Evolutionary conservation across 2,329 filamentous ascomycete genomes (phyloP), one percentile per base, ranked within the genome.

Genomic region (Coccinonectria pachysandricola): DNA sequence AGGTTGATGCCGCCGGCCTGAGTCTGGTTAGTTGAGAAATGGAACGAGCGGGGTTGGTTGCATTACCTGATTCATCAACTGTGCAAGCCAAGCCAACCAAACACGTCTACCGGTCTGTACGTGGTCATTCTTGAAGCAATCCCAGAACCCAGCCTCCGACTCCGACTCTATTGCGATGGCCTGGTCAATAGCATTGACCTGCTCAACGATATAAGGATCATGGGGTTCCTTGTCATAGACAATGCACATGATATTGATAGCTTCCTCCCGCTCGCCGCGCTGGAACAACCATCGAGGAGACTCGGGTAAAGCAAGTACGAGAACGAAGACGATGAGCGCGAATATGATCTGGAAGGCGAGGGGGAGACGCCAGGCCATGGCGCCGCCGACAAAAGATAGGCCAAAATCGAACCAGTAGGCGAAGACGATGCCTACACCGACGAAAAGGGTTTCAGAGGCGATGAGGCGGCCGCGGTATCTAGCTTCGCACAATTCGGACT

Each of bases 401-500:
- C 54, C 56, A 15, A 44, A 49, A 8, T 48, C 44, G 24, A 45
- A 68, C 61, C 33, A 67, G 48, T 69, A 49, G 3, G 51, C 50
- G 14, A 56, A 45, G 8, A 54, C 47, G 9, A 58, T 51, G 1
- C 54, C 56, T 10, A 58, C 45, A 6, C 57, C 54, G 9, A 60
- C 50, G 16, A 58, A 56, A 7, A 55, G 41, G 3, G 56, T 44
- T 7, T 51, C 64, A 26, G 67, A 58, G 48, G 65, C 65, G 31
- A 71, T 64, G 12, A 69, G 52, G 30, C 64, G 63, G 2, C 65
- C 66, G 24, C 65, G 53, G 34, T 65, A 62, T 53, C 31, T 33
- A 3, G 36, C 34, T 9, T 42, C 32, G 8, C 64, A 67, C 1
- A 62, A 64, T 35, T 53, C 48, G 3, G 42, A 39, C 17, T 46